Percentiles rank a stretch among this genome's conserved stretches.
Conservation (phyloP, 2,329 filamentous ascomycete genomes). For the Juglanconis oblonga region DNA sequence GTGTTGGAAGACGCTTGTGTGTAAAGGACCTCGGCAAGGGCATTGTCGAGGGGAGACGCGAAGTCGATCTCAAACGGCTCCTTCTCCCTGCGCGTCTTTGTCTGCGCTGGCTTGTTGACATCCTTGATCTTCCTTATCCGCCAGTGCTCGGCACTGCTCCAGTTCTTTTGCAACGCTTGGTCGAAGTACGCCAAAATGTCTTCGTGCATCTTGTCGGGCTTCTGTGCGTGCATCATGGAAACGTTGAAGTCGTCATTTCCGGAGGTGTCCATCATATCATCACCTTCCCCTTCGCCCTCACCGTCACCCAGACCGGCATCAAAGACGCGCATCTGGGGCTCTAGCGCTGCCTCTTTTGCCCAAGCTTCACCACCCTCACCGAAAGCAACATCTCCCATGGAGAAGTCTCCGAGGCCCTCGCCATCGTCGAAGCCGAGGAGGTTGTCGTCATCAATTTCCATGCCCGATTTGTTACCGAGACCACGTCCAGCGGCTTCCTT, state of each 20-base stretch:
- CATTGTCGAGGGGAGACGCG: constrained; percentile 66
- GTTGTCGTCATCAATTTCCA: constrained; percentile 85
- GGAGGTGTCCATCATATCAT: constrained; percentile 59
- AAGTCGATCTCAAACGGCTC: constrained; percentile 97
- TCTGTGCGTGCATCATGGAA: constrained; percentile 68
- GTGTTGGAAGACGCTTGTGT: constrained; percentile 78
- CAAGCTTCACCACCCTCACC: constrained; percentile 95
- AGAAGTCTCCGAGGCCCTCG: constrained; percentile 70
- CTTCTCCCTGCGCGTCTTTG: constrained; percentile 82
- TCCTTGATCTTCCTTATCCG: constrained; percentile 91
- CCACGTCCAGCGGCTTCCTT: constrained; percentile 55
- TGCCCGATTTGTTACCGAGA: constrained; percentile 66
- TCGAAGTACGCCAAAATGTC: constrained; percentile 99
- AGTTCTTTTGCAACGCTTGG: constrained; percentile 93
- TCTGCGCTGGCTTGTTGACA: constrained; percentile 59
- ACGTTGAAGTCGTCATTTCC: constrained; percentile 70
- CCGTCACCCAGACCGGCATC: constrained; percentile 57
- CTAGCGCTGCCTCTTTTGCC: constrained; percentile 84
- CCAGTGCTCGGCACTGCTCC: constrained; percentile 98
- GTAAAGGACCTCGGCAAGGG: constrained; percentile 73
- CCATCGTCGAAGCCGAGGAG: constrained; percentile 79
- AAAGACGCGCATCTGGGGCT: constrained; percentile 81
- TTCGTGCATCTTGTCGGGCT: constrained; percentile 72
- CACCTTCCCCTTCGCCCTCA: constrained; percentile 51
- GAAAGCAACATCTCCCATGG: constrained; percentile 74